Base-by-base conservation (phyloP, 73 alveolate genomes). In the Loxodes magnus region DNA sequence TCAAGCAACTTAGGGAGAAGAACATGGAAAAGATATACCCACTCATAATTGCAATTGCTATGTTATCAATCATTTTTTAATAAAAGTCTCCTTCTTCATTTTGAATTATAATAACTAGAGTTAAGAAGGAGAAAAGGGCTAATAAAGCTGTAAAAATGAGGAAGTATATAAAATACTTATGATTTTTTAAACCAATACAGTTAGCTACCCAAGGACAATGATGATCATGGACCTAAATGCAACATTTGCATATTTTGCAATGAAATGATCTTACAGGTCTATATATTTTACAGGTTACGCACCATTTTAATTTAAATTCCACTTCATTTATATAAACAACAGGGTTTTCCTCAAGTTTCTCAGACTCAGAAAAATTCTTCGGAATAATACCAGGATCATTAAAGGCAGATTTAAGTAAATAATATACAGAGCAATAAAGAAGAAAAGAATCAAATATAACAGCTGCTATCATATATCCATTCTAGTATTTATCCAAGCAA, bases 161-260 rank as follows among this genome's bases (percentile, higher is more conserved):
- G 23, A 64, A 41, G 5, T 53, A 34, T 4, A 64, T 51, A 23
- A 75, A 54, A 48, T 64, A 59, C 44, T 67, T 68, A 41, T 64
- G 54, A 71, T 82, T 82, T n/a, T 63, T 44, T 38, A 57, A 58
- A 29, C 95, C 95, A 5, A 82, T 67, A 33, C 95, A 82, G 71
- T 82, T 82, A 0, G 86, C 86, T 14, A 82, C 87, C 41, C 68
- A 82, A 24, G 86, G 85, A 36, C 92, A 82, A 64, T 82, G 95
- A 59, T 78, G 85, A 72, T 77, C 88, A 51, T 60, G 64, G 35
- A 73, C 56, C 19, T 64, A 62, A 0, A 78, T 62, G 28, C 95
- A 82, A 56, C 39, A 61, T 51, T 75, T 69, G 16, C 93, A 79
- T 35, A 54, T 67, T 39, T 56, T 31, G 50, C 93, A 79, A 74